Conservation (phyloP, 176 grass and related monocot species). For the Carex parvula region DNA sequence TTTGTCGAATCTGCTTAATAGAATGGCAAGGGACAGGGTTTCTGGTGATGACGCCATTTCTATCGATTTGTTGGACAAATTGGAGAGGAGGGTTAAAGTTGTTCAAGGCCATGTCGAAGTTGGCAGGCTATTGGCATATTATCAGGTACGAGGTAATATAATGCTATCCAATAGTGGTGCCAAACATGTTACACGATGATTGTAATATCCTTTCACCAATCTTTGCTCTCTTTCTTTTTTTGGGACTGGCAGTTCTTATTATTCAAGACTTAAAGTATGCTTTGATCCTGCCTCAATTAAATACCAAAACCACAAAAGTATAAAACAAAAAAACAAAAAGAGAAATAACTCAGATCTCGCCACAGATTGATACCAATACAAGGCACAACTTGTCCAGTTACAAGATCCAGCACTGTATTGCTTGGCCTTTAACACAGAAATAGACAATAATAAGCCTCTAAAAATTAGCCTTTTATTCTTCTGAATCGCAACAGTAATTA, state of each 20-base stretch:
- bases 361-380: not conserved
- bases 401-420: not conserved
- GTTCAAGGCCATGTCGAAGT: conserved; percentile 97
- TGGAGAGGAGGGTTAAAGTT: conserved; percentile 72
- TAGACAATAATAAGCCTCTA: not conserved
- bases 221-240: not conserved
- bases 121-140: conserved; percentile 84
- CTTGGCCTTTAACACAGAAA: not conserved
- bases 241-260: not conserved
- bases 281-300: not conserved
- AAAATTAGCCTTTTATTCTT: not conserved
- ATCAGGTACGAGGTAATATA: conserved; percentile 55
- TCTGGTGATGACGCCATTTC: conserved; percentile 33
- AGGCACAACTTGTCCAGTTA: not conserved
- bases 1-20: conserved; percentile 70
- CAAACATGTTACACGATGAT: not conserved
- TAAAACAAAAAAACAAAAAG: not conserved
- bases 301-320: not conserved
- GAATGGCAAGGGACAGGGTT: conserved; percentile 48
- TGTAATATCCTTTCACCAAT: conserved; percentile 1
- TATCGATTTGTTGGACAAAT: conserved; percentile 55
- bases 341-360: not conserved
- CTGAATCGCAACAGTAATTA: not conserved
- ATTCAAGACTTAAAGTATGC: conserved; percentile 4
- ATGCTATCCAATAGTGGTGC: not conserved